Conservation (phyloP, 495 filamentous ascomycete genomes). For the Aspergillus egyptiacus region DNA sequence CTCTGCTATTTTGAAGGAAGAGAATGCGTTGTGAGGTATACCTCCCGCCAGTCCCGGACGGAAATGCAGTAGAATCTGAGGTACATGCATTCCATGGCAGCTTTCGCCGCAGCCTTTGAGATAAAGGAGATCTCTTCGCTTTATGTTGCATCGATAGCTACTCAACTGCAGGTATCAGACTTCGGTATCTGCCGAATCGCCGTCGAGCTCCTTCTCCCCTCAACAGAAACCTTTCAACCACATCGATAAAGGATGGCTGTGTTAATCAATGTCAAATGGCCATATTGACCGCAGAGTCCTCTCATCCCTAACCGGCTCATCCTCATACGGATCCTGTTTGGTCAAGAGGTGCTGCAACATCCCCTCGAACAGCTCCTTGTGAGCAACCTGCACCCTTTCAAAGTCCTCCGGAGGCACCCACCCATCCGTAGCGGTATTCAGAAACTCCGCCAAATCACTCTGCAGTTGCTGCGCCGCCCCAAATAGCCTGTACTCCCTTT, state of each 20-base stretch:
- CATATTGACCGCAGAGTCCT: constrained; percentile 29
- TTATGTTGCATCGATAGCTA: no score
- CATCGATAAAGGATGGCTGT: background rate
- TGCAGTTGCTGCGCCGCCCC: constrained; percentile 30
- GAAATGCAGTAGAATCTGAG: no score
- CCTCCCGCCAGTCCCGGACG: no score
- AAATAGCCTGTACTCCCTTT: constrained; percentile 34
- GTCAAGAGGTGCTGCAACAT: constrained; percentile 29
- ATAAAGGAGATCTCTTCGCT: no score
- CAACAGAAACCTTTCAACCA: no score
- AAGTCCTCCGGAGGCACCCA: constrained; percentile 35
- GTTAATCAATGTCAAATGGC: constrained; percentile 29
- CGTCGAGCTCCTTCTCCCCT: no score
- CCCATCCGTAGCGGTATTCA: constrained; percentile 33
- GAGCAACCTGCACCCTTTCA: constrained; percentile 27
- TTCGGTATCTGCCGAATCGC: no score
- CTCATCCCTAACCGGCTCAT: constrained; percentile 31
- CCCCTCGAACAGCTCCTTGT: constrained; percentile 29
- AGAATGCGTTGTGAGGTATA: no score
- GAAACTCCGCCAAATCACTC: constrained; percentile 24
- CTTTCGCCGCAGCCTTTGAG: no score
- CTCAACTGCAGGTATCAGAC: no score
- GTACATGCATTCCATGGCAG: no score
- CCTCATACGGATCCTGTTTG: constrained; percentile 22
- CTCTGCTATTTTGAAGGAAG: no score